These are phyloP conservation scores for Fragaria vesca DNA, from an alignment of 306 rosid genomes.

Conservation along the genomic window DNA sequence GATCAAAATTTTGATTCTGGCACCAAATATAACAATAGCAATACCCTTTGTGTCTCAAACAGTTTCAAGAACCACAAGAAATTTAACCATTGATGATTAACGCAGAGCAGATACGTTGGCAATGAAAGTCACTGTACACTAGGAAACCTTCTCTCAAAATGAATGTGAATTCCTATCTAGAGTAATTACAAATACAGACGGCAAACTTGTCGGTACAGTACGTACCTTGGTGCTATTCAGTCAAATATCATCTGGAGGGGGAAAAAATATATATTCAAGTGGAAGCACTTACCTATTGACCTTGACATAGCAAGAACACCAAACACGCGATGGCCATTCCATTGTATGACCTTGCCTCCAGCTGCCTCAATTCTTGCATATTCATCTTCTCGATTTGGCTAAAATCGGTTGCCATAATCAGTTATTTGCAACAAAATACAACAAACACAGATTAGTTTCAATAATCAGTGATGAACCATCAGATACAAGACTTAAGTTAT, in stretches of 20 bases:
- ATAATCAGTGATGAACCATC: conserved; percentile 7
- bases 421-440: conserved; percentile 9
- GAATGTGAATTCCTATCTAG: not conserved
- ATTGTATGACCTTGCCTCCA: conserved; percentile 91
- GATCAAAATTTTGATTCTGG: not conserved
- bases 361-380: conserved; percentile 86
- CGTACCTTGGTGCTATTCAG: conserved; percentile 6
- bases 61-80: not conserved
- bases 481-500: conserved; percentile 17
- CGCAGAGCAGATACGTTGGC: not conserved
- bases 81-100: not conserved
- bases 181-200: not conserved
- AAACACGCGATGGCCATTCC: conserved; percentile 90
- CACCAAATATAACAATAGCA: not conserved
- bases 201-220: not conserved
- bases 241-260: not conserved
- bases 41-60: not conserved
- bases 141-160: not conserved
- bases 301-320: conserved; percentile 96
- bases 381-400: conserved; percentile 92
- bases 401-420: conserved; percentile 26
- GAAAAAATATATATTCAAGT: not conserved
- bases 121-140: not conserved
- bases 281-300: conserved; percentile 66
- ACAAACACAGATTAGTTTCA: conserved; percentile 30